These are phyloP conservation scores for Penicillium alfredii DNA, from an alignment of 495 filamentous ascomycete species.

Conservation along the genomic window DNA sequence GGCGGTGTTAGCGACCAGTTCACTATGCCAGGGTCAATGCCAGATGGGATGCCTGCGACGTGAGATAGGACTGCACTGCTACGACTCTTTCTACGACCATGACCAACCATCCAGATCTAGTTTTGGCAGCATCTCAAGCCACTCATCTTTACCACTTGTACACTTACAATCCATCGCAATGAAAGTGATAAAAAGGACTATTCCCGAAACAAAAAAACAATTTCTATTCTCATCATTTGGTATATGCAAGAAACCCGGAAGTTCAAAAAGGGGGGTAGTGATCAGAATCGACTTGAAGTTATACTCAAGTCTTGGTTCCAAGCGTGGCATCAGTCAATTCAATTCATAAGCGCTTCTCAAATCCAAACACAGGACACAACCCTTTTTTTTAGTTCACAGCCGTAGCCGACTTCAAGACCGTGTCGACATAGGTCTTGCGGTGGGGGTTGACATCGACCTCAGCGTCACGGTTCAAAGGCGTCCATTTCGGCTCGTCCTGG, in stretches of 20 bases:
- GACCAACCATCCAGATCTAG: no score
- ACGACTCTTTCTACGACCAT: no score
- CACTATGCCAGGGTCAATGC: constrained; percentile 31
- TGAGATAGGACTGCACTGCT: neutral
- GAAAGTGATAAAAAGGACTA: no score
- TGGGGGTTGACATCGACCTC: constrained; percentile 75
- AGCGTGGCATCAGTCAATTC: constrained; percentile 8
- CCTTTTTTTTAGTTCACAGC: constrained; percentile 21
- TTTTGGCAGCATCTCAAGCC: no score
- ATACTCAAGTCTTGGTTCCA: no score
- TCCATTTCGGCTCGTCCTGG: constrained; percentile 99
- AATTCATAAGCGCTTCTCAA: constrained; percentile 18
- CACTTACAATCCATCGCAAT: no score
- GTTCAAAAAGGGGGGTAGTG: no score
- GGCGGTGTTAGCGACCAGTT: constrained; percentile 29
- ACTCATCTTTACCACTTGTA: no score
- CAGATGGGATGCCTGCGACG: constrained; percentile 13
- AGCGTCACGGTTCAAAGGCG: constrained; percentile 73
- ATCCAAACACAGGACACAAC: constrained; percentile 1
- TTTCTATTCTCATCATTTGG: no score
- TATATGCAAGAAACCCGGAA: no score
- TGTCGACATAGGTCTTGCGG: constrained; percentile 67
- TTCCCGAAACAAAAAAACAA: no score
- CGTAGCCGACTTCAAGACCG: constrained; percentile 19
- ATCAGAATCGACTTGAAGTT: no score